Evolutionary conservation across 768 basidiomycete species (phyloP), one percentile per base, ranked within the genome.

Genomic region (Lactarius hatsudake): DNA sequence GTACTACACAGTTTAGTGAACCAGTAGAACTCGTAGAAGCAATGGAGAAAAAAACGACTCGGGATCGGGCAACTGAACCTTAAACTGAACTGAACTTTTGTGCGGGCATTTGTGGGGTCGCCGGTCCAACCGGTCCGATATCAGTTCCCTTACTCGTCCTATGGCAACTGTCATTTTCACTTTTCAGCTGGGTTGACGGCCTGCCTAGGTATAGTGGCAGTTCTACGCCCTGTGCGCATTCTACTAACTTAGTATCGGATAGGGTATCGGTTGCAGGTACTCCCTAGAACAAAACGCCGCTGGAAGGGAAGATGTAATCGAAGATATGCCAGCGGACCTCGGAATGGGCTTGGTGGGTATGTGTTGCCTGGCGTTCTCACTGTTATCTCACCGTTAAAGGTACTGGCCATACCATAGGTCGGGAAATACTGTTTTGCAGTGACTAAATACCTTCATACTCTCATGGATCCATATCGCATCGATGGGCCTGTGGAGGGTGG

Each of bases 381-480:
- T 45, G 43, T 45, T 45, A 45, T 45, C 20, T 45, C 3, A n/a
- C 43, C 43, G 1, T 45, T n/a, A 10, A 45, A n/a, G 43, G 43
- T n/a, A 45, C 53, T 30, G 53, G 53, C 53, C 28, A 54, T 54
- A 30, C 53, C 17, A 45, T n/a, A 45, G 43, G 43, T 45, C 26
- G 42, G 54, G 48, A 51, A 23, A 18, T 12, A 40, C 12, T 2
- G 12, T 40, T n/a, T 58, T 43, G 8, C 20, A 51, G 23, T 26
- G 32, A 51, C 55, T 34, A 17, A 32, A 43, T 43, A 43, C 8
- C 55, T 51, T 53, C 9, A 26, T 13, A 13, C 13, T 30, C 56
- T 53, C 8, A 1, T 30, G 12, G n/a, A 32, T 59, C 51, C 56
- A 48, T 59, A 63, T 67, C 56, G 48, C 43, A 57, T 61, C 43